Conservation (phyloP, 23 red algal species). For the Cyanidioschyzon merolae region DNA sequence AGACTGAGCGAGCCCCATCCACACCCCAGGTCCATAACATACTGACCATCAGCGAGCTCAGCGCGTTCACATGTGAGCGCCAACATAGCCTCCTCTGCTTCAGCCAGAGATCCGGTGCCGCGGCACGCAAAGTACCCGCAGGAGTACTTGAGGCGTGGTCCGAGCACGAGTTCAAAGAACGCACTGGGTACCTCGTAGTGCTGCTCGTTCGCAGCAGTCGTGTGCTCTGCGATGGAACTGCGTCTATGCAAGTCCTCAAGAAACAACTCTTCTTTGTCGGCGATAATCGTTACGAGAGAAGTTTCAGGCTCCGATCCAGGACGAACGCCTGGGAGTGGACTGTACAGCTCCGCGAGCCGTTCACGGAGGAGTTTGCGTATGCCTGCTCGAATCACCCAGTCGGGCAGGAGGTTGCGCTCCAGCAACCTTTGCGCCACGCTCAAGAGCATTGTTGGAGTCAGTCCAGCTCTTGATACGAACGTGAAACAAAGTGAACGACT, state of each 20-base stretch:
- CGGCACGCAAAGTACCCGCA: constrained; percentile 51
- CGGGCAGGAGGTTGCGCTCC: constrained; percentile 66
- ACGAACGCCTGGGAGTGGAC: neutral
- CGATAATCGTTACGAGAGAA: constrained; percentile 33
- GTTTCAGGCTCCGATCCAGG: neutral
- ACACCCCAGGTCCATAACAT: constrained; percentile 83
- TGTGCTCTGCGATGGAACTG: constrained; percentile 41
- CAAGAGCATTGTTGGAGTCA: too few relatives aligned
- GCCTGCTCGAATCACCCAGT: constrained; percentile 62
- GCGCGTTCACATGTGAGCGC: constrained; percentile 61
- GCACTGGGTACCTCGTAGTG: constrained; percentile 88
- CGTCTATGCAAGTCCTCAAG: constrained; percentile 24
- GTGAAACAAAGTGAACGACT: too few relatives aligned
- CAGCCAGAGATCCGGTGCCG: constrained; percentile 28
- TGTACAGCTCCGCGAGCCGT: constrained; percentile 34
- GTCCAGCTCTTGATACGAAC: too few relatives aligned
- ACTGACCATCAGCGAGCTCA: constrained; percentile 61
- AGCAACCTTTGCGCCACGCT: constrained; percentile 42
- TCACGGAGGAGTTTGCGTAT: constrained; percentile 55
- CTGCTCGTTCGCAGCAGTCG: constrained; percentile 84
- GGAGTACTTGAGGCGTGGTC: constrained; percentile 84
- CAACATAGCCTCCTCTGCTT: constrained; percentile 75
- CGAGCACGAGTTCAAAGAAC: constrained; percentile 60
- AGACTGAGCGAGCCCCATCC: constrained; percentile 86
- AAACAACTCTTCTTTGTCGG: constrained; percentile 52